phyloP scores from a whole-genome alignment of 306 rosid species.

The Oxytropis ochrocephala region DNA sequence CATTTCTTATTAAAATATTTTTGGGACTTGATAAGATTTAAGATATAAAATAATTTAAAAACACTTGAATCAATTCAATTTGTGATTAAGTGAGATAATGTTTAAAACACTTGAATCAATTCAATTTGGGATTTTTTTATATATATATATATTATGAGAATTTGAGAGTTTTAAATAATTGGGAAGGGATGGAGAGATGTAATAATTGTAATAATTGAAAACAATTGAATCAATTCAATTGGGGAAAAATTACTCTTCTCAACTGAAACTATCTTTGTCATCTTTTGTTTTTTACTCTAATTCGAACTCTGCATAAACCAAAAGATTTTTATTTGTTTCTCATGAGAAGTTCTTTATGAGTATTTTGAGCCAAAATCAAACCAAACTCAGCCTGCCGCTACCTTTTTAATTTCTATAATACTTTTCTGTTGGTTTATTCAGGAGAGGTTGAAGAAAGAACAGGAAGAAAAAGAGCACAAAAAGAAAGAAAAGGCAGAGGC shows the following conservation, averaged over 20 bases:
- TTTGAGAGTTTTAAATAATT: too few species aligned
- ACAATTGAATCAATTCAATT: too few species aligned
- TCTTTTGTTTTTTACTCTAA: not conserved
- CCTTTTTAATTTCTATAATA: not conserved
- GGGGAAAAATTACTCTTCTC: not conserved
- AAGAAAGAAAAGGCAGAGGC: slow-evolving; percentile 87
- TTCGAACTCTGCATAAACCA: not conserved
- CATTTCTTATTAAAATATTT: too few species aligned
- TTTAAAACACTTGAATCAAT: too few species aligned
- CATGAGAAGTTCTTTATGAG: not conserved
- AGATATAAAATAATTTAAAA: too few species aligned
- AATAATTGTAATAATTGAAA: too few species aligned
- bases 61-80: too few species aligned
- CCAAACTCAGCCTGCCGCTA: not conserved
- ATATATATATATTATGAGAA: too few species aligned
- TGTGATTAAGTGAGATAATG: too few species aligned
- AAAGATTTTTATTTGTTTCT: not conserved
- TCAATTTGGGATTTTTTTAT: too few species aligned
- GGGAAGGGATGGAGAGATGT: too few species aligned
- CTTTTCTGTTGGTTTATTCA: slow-evolving; percentile 25
- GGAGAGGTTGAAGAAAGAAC: slow-evolving; percentile 91
- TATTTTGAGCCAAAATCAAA: not conserved
- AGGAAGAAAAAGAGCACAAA: slow-evolving; percentile 85
- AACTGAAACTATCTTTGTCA: not conserved
- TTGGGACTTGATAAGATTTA: too few species aligned